phyloP scores from a whole-genome alignment of 805 yeast species.

The Saturnispora hagleri region DNA sequence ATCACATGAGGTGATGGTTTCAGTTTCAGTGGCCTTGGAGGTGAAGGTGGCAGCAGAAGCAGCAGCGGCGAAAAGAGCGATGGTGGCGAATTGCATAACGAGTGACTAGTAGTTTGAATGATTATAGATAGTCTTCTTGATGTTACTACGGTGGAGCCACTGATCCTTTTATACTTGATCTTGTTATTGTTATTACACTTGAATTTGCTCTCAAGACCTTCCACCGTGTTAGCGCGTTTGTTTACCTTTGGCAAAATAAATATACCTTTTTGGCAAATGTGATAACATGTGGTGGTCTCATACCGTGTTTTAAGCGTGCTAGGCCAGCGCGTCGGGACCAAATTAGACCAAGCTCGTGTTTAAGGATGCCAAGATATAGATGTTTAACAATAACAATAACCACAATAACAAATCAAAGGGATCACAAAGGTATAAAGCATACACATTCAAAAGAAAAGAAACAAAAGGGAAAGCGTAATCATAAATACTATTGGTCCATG shows the following conservation, averaged over 20 bases:
- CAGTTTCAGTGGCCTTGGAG: slow-evolving; percentile 28
- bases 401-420: neutral
- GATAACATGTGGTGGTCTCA: neutral
- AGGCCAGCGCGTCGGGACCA: neutral
- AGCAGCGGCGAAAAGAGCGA: slow-evolving; percentile 30
- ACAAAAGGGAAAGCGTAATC: neutral
- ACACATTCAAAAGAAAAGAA: too few species aligned
- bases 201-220: neutral
- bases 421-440: neutral
- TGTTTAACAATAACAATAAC: neutral
- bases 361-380: neutral
- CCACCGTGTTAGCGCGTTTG: neutral
- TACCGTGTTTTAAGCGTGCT: neutral
- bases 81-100: slow-evolving; percentile 39
- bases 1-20: slow-evolving; percentile 33
- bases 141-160: neutral
- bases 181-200: neutral
- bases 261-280: neutral
- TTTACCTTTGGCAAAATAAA: neutral
- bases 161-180: neutral
- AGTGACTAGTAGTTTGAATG: slow-evolving; percentile 16
- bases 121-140: neutral
- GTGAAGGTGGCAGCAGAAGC: slow-evolving; percentile 23
- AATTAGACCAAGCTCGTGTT: neutral
- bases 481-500: too few species aligned